Base-by-base conservation (phyloP, 2,329 filamentous ascomycete species). In the Grosmannia huntii region DNA sequence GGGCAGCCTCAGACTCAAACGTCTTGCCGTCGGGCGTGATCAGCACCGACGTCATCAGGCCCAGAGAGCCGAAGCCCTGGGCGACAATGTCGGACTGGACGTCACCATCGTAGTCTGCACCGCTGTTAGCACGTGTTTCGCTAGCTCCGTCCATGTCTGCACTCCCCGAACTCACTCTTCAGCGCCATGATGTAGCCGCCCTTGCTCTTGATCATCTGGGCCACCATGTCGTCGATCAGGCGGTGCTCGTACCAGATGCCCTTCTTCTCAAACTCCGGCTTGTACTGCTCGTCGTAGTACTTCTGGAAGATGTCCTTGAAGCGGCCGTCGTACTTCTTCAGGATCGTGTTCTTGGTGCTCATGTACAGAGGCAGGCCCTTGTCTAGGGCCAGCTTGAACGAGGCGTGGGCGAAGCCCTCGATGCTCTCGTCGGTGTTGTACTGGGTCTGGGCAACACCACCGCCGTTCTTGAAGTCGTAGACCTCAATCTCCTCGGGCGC, bases 271-370 rank as follows among this genome's bases (percentile, higher is more conserved):
- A 97, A 97, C 51, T 89, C 82, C 71, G 83, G 80, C 80, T 88
- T 86, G 80, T 97, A 99, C 67, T 86, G 77, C 60, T 80, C 81
- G 63, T 97, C 89, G 76, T 92, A 99, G 68, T 97, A 84, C 69
- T 95, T 88, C 81, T 99, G 89, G 84, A 99, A 99, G 73, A 97
- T 95, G 70, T 99, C 94, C 85, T 97, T 97, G 84, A 99, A 99
- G 67, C 89, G 84, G 57, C 94, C 94, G 70, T 99, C 94, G 76
- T 99, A 99, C 74, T 91, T 92, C 82, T 99, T 99, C 66, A 99
- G 79, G 67, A 99, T 99, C 66, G 94, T 99, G 82, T 97, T 97
- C 87, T 99, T 99, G 75, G 94, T 99, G 82, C 90, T 96, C 92
- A 97, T 95, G 80, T 97, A 99, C 68, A 99, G 80, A n/a, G 94